phyloP scores from a whole-genome alignment of 257 asterid genomes.

The Nicotiana benthamiana region DNA sequence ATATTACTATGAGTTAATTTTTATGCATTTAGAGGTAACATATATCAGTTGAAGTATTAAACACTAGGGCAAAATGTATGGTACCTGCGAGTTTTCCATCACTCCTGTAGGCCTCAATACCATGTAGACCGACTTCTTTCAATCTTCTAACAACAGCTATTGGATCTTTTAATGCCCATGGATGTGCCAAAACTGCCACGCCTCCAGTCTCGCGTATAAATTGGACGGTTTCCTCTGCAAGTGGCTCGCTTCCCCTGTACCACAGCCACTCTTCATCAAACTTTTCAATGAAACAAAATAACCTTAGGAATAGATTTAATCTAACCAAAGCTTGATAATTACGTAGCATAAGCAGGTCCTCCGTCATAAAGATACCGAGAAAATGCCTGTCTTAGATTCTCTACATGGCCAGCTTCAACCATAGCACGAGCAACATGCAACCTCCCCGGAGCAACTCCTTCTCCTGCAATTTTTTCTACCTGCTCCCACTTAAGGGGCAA shows the following conservation, averaged over 20 bases:
- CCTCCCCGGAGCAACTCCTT: constrained; percentile 95
- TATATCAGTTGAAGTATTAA: neutral
- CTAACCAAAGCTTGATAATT: constrained; percentile 16
- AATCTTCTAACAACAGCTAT: constrained; percentile 55
- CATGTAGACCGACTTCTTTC: constrained; percentile 81
- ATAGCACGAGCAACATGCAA: constrained; percentile 96
- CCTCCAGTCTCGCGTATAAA: constrained; percentile 88
- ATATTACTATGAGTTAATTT: neutral
- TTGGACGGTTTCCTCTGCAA: constrained; percentile 68
- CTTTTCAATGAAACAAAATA: neutral
- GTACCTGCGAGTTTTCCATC: constrained; percentile 85
- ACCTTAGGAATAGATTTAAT: neutral
- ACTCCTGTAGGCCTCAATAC: constrained; percentile 84
- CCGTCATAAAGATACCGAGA: constrained; percentile 80
- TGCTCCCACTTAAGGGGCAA: constrained; percentile 82
- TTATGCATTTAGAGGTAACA: neutral
- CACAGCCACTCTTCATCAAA: constrained; percentile 5
- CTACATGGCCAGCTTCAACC: constrained; percentile 96
- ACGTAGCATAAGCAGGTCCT: constrained; percentile 99
- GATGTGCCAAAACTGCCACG: constrained; percentile 91
- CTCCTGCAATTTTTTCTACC: constrained; percentile 79
- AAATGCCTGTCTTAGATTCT: constrained; percentile 86
- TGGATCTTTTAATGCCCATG: constrained; percentile 92
- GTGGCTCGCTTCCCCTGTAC: constrained; percentile 88
- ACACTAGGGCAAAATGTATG: neutral